phyloP scores from a whole-genome alignment of 2,329 filamentous ascomycete genomes.

The Talaromyces sp. region DNA sequence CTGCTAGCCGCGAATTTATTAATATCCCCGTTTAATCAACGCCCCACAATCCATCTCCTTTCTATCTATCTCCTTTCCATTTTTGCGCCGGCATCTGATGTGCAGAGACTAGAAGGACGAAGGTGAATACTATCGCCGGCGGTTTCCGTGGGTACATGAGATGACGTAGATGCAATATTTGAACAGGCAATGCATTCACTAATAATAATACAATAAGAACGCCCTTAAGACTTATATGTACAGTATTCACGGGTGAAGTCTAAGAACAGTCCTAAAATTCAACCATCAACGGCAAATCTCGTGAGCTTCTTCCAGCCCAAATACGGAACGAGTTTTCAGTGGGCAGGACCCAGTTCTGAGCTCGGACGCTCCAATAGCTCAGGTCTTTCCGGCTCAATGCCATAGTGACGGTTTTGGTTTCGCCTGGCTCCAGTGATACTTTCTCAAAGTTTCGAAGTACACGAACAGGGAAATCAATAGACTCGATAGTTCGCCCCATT shows the following conservation, averaged over 20 bases:
- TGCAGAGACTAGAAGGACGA: too few relatives aligned
- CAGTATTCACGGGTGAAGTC: not conserved
- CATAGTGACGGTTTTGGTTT: slow-evolving; percentile 59
- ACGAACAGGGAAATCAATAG: slow-evolving; percentile 65
- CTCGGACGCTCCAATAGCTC: slow-evolving; percentile 70
- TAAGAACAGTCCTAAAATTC: slow-evolving; percentile 33
- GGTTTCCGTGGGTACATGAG: too few relatives aligned
- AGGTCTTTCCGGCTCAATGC: slow-evolving; percentile 68
- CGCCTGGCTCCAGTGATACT: slow-evolving; percentile 59
- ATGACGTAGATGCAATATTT: too few relatives aligned
- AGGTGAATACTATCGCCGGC: too few relatives aligned
- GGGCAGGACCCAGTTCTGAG: slow-evolving; percentile 71
- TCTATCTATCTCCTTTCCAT: too few relatives aligned
- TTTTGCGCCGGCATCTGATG: too few relatives aligned
- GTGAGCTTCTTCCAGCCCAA: slow-evolving; percentile 41
- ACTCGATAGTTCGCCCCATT: slow-evolving; percentile 32
- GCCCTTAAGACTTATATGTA: not conserved
- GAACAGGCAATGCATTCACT: not conserved
- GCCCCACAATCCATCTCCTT: too few relatives aligned
- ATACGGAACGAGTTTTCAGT: slow-evolving; percentile 41
- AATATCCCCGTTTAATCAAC: too few relatives aligned
- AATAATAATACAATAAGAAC: not conserved
- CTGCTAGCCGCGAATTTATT: too few relatives aligned
- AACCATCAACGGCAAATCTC: slow-evolving; percentile 36
- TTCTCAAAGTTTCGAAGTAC: slow-evolving; percentile 74